A percentile compares a stretch with the other conserved stretches of the same genome.
These are phyloP conservation scores for Tuber umbilicatum DNA, from an alignment of 495 filamentous ascomycete species.

Conservation along the genomic window DNA sequence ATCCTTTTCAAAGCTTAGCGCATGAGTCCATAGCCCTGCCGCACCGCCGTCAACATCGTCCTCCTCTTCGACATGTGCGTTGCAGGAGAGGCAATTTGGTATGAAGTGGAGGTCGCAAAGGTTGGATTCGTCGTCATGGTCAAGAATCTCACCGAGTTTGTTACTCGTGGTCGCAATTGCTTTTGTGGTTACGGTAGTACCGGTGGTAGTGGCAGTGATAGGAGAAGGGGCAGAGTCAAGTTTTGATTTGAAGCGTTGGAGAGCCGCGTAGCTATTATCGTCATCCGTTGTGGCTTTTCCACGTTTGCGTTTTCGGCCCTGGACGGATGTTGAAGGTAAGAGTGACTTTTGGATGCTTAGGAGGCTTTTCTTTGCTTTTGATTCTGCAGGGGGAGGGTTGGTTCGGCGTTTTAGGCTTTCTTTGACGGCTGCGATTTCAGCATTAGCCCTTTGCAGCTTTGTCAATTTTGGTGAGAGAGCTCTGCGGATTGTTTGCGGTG, in stretches of 20 bases:
- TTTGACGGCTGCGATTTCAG: conserved; percentile 83
- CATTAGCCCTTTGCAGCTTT: conserved; percentile 56
- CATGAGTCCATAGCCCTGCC: conserved; percentile 55
- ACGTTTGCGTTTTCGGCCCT: conserved; percentile 71
- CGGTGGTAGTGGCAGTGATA: background rate
- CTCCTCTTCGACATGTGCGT: conserved; percentile 61
- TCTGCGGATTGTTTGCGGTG: conserved; percentile 7
- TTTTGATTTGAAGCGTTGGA: conserved; percentile 53
- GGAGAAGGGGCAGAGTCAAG: conserved; percentile 51
- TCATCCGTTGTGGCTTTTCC: conserved; percentile 46
- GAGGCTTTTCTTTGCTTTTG: conserved; percentile 49
- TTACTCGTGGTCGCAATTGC: background rate
- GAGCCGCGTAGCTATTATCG: conserved; percentile 29
- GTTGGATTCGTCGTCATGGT: conserved; percentile 59
- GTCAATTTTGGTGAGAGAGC: conserved; percentile 17
- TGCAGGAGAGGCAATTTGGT: conserved; percentile 83
- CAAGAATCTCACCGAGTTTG: conserved; percentile 19
- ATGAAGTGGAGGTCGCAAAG: conserved; percentile 92
- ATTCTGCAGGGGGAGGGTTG: conserved; percentile 11
- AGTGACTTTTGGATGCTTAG: conserved; percentile 57
- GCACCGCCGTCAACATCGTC: conserved; percentile 58
- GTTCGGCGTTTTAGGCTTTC: conserved; percentile 73
- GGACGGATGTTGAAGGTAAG: conserved; percentile 71
- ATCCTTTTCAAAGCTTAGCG: conserved; percentile 79
- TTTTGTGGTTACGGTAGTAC: background rate